A percentile compares a stretch with the other conserved stretches of the same genome.
Conservation (phyloP, 2,329 filamentous ascomycete species). For the Chrysoporthe puriensis region DNA sequence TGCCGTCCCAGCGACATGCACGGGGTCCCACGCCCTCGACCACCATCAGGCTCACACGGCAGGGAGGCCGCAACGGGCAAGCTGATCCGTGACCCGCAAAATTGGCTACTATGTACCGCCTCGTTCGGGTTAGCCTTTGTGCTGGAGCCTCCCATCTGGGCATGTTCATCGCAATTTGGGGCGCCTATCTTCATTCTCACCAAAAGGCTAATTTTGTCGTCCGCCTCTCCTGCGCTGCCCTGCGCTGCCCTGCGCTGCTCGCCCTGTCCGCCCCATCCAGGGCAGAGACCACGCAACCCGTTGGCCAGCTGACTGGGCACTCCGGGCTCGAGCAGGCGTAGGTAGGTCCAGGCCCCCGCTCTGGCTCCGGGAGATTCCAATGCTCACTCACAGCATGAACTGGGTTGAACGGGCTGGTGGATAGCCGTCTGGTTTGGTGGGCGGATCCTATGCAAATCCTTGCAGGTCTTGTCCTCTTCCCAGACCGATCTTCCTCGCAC, state of each 20-base stretch:
- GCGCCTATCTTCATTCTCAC: slow-evolving; percentile 17
- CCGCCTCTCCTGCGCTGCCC: not conserved
- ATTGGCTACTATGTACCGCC: slow-evolving; percentile 14
- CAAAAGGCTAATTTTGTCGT: not conserved
- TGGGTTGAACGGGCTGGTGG: slow-evolving; percentile 14
- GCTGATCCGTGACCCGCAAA: slow-evolving; percentile 32
- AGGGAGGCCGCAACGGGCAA: slow-evolving; percentile 36
- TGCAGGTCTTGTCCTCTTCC: slow-evolving; percentile 19
- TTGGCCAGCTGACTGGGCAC: not conserved
- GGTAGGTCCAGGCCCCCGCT: not conserved
- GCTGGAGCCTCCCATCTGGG: slow-evolving; percentile 25
- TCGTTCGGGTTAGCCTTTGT: slow-evolving; percentile 24
- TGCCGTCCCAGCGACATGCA: slow-evolving; percentile 40
- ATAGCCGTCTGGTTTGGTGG: slow-evolving; percentile 24
- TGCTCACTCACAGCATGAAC: slow-evolving; percentile 19
- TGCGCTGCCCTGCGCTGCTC: not conserved
- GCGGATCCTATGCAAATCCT: slow-evolving; percentile 25
- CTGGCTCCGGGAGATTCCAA: slow-evolving; percentile 21
- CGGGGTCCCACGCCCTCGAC: slow-evolving; percentile 23
- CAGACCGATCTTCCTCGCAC: slow-evolving; percentile 17
- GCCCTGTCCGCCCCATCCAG: not conserved
- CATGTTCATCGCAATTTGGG: slow-evolving; percentile 28
- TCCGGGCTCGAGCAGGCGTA: not conserved
- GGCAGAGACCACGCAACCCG: not conserved
- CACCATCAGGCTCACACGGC: slow-evolving; percentile 29